Percentiles rank a stretch among this genome's conserved stretches.
phyloP scores from a whole-genome alignment of 345 rosid species.

The Clarkia xantiana region DNA sequence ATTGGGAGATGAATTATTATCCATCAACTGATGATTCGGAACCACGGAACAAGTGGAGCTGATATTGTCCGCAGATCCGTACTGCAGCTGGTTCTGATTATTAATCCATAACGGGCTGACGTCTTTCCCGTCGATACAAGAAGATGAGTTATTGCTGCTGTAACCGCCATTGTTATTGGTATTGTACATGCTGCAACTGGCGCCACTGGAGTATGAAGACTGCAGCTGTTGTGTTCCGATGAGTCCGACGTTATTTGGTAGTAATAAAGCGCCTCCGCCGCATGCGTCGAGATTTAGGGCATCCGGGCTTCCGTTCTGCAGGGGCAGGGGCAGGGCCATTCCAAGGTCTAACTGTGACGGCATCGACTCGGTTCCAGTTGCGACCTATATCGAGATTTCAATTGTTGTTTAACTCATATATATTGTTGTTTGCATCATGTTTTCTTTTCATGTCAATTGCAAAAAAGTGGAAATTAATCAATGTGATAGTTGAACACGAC shows the following conservation, averaged over 20 bases:
- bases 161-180: not conserved
- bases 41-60: conserved; percentile 1
- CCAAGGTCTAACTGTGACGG: conserved; percentile 63
- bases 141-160: conserved; percentile 10
- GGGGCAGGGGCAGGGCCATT: conserved; percentile 77
- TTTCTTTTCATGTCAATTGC: too few species aligned
- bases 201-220: conserved; percentile 25
- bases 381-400: conserved; percentile 1
- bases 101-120: conserved; percentile 24
- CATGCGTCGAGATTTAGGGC: not conserved
- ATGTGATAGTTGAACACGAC: too few species aligned
- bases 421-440: too few species aligned
- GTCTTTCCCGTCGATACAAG: conserved; percentile 33
- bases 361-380: conserved; percentile 16
- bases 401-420: too few species aligned
- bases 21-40: conserved; percentile 1
- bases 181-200: conserved; percentile 2
- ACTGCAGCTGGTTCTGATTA: conserved; percentile 17
- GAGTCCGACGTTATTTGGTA: conserved; percentile 13
- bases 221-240: conserved; percentile 17
- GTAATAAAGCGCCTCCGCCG: conserved; percentile 12
- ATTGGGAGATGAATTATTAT: too few species aligned
- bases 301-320: conserved; percentile 23
- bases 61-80: conserved; percentile 5
- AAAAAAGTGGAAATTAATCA: too few species aligned